Evolutionary conservation across 139 green algal species (phyloP).

Genomic region (Coccomyxa sp.): DNA sequence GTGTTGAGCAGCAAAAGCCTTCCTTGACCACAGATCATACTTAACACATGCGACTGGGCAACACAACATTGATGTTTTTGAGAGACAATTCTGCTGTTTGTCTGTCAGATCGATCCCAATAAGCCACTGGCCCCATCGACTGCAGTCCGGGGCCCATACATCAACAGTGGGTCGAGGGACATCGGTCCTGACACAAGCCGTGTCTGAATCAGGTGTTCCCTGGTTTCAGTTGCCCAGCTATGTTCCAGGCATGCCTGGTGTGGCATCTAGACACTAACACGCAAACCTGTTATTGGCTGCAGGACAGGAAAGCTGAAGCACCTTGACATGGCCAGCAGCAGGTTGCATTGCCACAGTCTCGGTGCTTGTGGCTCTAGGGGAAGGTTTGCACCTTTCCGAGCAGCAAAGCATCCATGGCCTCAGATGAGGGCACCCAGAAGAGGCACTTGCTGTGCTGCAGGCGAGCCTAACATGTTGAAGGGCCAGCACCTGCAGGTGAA

Average conservation of each 20-base stretch:
- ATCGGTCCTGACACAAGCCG: slow-evolving; percentile 41
- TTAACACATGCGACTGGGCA: no score
- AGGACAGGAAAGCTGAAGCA: no score
- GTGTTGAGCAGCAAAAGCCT: background rate
- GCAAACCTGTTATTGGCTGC: background rate
- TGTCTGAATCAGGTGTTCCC: background rate
- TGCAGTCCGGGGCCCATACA: slow-evolving; percentile 55
- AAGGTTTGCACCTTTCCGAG: no score
- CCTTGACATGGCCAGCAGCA: background rate
- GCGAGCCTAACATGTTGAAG: no score
- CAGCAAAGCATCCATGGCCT: no score
- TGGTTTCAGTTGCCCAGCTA: background rate
- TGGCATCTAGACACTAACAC: no score
- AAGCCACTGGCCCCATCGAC: slow-evolving; percentile 33
- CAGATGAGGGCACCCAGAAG: no score
- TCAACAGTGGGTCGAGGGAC: slow-evolving; percentile 59
- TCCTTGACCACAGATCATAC: no score
- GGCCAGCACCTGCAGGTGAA: no score
- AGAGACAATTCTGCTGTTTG: slow-evolving; percentile 5
- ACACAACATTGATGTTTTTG: no score
- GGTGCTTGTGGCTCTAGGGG: no score
- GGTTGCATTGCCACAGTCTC: background rate
- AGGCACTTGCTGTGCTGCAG: no score
- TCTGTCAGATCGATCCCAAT: slow-evolving; percentile 28
- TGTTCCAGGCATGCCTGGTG: background rate